A percentile compares a stretch with the other conserved stretches of the same genome.
Conservation (phyloP, 1,284 basidiomycete genomes). For the Ustilago shanxiensis region DNA sequence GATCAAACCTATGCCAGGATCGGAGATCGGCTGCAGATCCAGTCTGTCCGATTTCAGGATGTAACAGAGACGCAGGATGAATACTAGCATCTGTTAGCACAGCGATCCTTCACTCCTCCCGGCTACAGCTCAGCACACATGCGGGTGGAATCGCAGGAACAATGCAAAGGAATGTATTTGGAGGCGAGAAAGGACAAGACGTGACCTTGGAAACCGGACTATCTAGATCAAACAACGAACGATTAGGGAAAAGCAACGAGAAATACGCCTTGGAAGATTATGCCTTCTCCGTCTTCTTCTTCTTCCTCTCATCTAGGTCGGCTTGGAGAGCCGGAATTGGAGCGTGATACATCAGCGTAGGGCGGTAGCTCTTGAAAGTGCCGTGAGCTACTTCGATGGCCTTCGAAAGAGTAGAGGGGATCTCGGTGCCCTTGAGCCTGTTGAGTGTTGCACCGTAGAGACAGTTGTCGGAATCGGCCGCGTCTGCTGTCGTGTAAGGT, state of each 20-base stretch:
- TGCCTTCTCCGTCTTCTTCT: conserved; percentile 6
- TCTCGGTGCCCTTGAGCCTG: conserved; percentile 33
- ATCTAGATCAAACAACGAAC: neutral
- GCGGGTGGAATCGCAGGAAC: neutral
- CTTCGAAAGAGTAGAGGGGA: conserved; percentile 19
- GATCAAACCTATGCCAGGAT: neutral
- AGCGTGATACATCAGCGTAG: conserved; percentile 19
- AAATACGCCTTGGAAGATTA: neutral
- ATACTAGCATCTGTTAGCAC: neutral
- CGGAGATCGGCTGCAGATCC: neutral
- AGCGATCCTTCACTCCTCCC: neutral
- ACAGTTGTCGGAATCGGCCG: conserved; percentile 21
- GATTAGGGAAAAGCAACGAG: neutral
- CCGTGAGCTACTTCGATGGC: conserved; percentile 36
- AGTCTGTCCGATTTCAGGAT: neutral
- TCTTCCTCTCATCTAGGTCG: neutral
- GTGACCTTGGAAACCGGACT: neutral
- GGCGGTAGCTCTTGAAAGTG: conserved; percentile 20
- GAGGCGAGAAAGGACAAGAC: neutral
- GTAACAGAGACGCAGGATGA: neutral
- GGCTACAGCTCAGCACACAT: neutral
- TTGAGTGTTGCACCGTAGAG: conserved; percentile 38
- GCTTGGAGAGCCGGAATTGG: conserved; percentile 12
- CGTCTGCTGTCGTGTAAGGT: conserved; percentile 29
- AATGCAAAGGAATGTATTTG: conserved; percentile 1